Evolutionary conservation across 495 filamentous ascomycete species (phyloP).

Genomic region (Penicillium goetzii): DNA sequence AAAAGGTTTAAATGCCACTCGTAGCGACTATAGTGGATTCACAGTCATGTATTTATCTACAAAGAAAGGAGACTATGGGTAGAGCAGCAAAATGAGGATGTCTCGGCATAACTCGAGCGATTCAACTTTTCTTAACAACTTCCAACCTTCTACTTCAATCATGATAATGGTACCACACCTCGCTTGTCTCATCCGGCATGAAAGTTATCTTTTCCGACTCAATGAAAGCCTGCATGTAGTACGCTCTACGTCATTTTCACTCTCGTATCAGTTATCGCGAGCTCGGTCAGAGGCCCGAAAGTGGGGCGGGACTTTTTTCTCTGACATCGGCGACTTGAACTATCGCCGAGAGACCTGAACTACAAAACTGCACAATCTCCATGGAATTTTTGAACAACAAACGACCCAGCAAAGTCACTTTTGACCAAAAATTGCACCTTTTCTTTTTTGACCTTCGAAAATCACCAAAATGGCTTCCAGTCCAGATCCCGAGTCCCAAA

Average conservation of each 20-base stretch:
- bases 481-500: conserved; percentile 33
- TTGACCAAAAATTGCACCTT: not conserved
- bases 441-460: not conserved
- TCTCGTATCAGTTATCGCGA: not conserved
- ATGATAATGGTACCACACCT: no score
- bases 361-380: not conserved
- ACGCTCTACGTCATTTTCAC: not conserved
- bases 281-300: not conserved
- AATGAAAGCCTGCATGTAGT: not conserved
- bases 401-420: not conserved
- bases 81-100: no score
- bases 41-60: no score
- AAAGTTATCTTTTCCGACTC: no score
- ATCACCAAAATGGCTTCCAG: conserved; percentile 13
- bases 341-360: not conserved
- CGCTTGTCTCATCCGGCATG: no score
- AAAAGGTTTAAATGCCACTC: no score
- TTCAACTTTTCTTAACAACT: no score
- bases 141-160: no score
- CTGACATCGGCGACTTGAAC: not conserved
- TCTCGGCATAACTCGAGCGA: no score
- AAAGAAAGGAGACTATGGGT: no score
- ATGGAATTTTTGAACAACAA: not conserved
- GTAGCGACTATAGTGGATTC: no score
- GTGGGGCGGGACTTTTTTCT: not conserved